These are phyloP conservation scores for Dendrothele bispora DNA, from an alignment of 768 basidiomycete genomes.

Conservation along the genomic window DNA sequence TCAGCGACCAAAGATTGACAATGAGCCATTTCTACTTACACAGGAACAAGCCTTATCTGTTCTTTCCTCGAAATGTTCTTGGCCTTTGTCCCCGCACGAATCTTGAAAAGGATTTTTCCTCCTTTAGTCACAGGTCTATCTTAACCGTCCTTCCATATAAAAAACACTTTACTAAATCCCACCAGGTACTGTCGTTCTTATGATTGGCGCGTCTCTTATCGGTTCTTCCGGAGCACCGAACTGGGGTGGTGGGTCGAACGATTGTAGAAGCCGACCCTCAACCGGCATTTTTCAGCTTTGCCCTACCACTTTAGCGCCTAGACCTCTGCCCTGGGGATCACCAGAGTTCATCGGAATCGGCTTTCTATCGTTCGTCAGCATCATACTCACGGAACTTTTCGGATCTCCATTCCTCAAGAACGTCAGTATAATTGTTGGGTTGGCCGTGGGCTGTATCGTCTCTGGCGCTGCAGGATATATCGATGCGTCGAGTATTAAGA, in stretches of 20 bases:
- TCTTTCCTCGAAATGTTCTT: conserved; percentile 80
- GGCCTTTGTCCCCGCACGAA: conserved; percentile 68
- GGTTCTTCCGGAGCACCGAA: conserved; percentile 73
- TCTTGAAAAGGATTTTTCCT: conserved; percentile 69
- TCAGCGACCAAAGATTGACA: too few relatives aligned
- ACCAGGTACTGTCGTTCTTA: conserved; percentile 71
- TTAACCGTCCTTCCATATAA: not conserved
- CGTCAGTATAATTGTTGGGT: conserved; percentile 71
- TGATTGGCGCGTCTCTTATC: conserved; percentile 79
- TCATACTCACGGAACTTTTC: conserved; percentile 54
- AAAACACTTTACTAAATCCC: not conserved
- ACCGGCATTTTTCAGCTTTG: conserved; percentile 72
- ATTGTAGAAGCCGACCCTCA: conserved; percentile 59
- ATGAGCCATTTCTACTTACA: not conserved
- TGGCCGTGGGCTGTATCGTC: conserved; percentile 78
- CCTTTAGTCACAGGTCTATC: conserved; percentile 71
- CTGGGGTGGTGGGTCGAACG: conserved; percentile 85
- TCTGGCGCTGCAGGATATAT: conserved; percentile 81
- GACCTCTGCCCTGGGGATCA: conserved; percentile 77
- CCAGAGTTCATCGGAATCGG: conserved; percentile 86
- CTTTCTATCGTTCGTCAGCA: conserved; percentile 54
- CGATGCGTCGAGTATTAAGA: conserved; percentile 58
- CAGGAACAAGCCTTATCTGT: conserved; percentile 76
- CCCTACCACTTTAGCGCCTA: conserved; percentile 68
- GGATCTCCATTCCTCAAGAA: conserved; percentile 87